Conservation (phyloP, 345 rosid genomes). For the Rhodamnia argentea region DNA sequence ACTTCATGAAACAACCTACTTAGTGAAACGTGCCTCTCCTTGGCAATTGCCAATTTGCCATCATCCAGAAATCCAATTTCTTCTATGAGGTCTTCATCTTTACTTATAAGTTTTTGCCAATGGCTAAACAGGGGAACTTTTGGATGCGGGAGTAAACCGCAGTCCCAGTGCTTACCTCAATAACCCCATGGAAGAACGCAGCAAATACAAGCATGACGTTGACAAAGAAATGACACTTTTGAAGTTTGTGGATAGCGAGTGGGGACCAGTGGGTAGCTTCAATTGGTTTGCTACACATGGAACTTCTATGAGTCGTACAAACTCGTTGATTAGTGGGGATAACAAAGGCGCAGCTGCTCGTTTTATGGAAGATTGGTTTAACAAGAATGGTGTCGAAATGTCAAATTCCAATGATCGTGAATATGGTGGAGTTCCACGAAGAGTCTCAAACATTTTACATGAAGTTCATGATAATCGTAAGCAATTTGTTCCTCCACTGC, state of each 20-base stretch:
- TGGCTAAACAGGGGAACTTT: constrained; percentile 52
- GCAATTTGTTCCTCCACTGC: not conserved
- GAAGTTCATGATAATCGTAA: constrained; percentile 41
- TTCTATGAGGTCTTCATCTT: not conserved
- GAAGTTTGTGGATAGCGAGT: constrained; percentile 82
- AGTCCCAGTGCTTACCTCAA: constrained; percentile 98
- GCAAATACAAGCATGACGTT: constrained; percentile 65
- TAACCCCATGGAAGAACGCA: constrained; percentile 68
- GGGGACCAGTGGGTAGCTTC: constrained; percentile 97
- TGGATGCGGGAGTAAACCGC: constrained; percentile 91
- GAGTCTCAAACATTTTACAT: constrained; percentile 64
- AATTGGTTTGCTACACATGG: constrained; percentile 99
- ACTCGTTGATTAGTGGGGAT: constrained; percentile 95
- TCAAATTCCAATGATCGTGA: constrained; percentile 24
- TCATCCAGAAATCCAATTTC: not conserved
- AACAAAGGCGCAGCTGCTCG: constrained; percentile 98
- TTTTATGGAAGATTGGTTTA: constrained; percentile 96
- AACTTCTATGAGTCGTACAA: constrained; percentile 96
- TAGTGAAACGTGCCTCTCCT: not conserved
- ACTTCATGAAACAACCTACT: not conserved
- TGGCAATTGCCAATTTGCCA: not conserved
- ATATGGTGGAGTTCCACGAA: constrained; percentile 45
- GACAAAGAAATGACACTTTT: constrained; percentile 96
- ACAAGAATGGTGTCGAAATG: constrained; percentile 21
- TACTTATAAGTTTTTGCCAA: not conserved